Conservation (phyloP, 352 stramenopile genomes). For the Globisporangium lucens region DNA sequence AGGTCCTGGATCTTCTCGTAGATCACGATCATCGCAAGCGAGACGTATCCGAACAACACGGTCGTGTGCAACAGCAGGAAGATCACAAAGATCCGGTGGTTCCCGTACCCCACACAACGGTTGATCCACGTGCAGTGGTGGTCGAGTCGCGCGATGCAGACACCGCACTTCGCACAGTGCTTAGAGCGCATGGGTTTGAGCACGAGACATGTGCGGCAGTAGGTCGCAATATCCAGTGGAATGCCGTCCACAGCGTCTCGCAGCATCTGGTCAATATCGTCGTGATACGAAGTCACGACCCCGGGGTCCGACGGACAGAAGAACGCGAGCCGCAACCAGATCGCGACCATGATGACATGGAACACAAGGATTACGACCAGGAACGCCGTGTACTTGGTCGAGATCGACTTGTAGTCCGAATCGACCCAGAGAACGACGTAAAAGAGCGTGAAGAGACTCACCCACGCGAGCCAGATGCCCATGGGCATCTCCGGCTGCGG, state of each 20-base stretch:
- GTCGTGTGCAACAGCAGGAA: constrained; percentile 74
- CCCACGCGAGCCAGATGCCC: constrained; percentile 77
- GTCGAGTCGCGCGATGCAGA: constrained; percentile 82
- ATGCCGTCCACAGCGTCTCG: constrained; percentile 39
- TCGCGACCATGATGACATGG: constrained; percentile 43
- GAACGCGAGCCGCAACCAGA: constrained; percentile 54
- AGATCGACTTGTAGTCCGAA: constrained; percentile 34
- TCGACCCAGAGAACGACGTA: constrained; percentile 66
- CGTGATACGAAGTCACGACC: constrained; percentile 43
- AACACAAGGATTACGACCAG: constrained; percentile 37
- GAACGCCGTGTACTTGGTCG: constrained; percentile 28
- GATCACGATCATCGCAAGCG: constrained; percentile 38
- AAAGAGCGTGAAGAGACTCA: constrained; percentile 66
- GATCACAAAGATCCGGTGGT: constrained; percentile 75
- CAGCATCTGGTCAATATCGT: constrained; percentile 55
- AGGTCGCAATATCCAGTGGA: constrained; percentile 35
- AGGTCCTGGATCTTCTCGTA: constrained; percentile 35
- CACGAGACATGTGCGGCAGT: constrained; percentile 73
- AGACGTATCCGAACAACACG: constrained; percentile 43
- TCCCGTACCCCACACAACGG: constrained; percentile 71
- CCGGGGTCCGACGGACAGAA: constrained; percentile 58
- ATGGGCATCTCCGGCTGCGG: constrained; percentile 66
- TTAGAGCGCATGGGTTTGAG: constrained; percentile 76
- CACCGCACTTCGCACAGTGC: constrained; percentile 71
- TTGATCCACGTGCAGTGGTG: constrained; percentile 90